phyloP scores from a whole-genome alignment of 169 alveolate species.

The Plasmodium gonderi region DNA sequence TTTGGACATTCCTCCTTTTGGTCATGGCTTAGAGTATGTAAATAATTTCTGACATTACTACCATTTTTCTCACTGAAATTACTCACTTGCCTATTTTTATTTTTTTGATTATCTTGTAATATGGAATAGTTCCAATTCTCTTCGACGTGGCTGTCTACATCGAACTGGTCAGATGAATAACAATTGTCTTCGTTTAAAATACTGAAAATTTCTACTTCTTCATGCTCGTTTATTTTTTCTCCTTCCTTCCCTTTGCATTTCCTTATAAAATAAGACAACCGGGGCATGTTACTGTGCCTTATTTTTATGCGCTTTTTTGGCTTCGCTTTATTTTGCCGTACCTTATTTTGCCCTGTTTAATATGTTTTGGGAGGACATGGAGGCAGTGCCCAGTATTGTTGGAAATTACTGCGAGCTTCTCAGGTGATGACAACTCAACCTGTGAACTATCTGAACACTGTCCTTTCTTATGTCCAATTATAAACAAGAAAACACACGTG shows the following conservation, averaged over 20 bases:
- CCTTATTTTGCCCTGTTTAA: too few species aligned
- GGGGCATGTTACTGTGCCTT: constrained; percentile 12
- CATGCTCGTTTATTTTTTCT: constrained; percentile 27
- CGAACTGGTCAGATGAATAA: background rate
- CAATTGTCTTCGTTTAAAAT: background rate
- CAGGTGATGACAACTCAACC: too few species aligned
- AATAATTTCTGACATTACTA: background rate
- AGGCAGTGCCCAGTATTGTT: too few species aligned
- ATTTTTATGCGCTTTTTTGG: background rate
- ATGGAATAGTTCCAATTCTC: background rate
- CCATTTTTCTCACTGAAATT: background rate
- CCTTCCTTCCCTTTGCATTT: constrained; percentile 32
- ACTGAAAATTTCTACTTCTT: constrained; percentile 18
- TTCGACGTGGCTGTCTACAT: background rate
- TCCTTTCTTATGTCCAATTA: too few species aligned
- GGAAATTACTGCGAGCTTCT: too few species aligned
- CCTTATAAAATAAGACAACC: constrained; percentile 19
- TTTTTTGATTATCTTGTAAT: background rate
- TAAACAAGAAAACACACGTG: too few species aligned
- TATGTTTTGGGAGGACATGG: too few species aligned
- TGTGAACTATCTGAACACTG: too few species aligned
- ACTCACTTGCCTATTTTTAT: background rate
- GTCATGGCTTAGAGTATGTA: background rate
- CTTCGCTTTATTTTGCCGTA: too few species aligned
- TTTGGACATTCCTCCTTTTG: background rate